A percentile compares a stretch with the other conserved stretches of the same genome.
These are phyloP conservation scores for Xenoacremonium recifei DNA, from an alignment of 2,329 filamentous ascomycete species.

Conservation along the genomic window DNA sequence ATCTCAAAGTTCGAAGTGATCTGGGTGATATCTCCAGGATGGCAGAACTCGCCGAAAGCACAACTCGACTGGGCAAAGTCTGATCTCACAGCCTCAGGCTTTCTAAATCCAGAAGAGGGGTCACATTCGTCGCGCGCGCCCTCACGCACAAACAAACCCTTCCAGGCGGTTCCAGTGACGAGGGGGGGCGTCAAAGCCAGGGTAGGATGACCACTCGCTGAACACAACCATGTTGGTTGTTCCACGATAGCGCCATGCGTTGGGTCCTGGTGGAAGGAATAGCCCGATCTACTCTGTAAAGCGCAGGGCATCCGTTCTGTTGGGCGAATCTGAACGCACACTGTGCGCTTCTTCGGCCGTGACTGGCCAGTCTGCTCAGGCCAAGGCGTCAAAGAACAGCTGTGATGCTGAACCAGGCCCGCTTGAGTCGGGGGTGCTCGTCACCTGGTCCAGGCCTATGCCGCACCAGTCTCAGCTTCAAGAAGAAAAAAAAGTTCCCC, in stretches of 20 bases:
- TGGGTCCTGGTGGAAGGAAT: constrained; percentile 13
- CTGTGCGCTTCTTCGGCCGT: constrained; percentile 17
- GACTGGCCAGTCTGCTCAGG: constrained; percentile 19
- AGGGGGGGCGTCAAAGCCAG: too few species aligned
- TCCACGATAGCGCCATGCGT: constrained; percentile 11
- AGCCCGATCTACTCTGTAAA: constrained; percentile 25
- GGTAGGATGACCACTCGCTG: background rate
- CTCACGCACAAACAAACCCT: too few species aligned
- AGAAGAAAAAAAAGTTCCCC: constrained; percentile 9
- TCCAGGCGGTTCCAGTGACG: too few species aligned
- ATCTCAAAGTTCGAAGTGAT: too few species aligned
- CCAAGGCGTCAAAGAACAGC: constrained; percentile 15
- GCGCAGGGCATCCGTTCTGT: constrained; percentile 22
- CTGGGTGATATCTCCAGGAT: too few species aligned
- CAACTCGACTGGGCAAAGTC: too few species aligned
- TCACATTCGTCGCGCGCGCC: too few species aligned
- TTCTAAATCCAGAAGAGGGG: too few species aligned
- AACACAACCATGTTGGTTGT: constrained; percentile 1
- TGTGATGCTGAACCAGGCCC: constrained; percentile 20
- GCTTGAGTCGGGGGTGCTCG: constrained; percentile 21
- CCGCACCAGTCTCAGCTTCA: constrained; percentile 10
- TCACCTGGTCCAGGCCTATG: constrained; percentile 19
- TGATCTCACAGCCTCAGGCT: too few species aligned
- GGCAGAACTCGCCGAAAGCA: too few species aligned
- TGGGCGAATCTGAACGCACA: constrained; percentile 17